A percentile compares a stretch with the other conserved stretches of the same genome.
Evolutionary conservation across 2,329 filamentous ascomycete genomes (phyloP).

Genomic region (Colletotrichum sansevieriae): DNA sequence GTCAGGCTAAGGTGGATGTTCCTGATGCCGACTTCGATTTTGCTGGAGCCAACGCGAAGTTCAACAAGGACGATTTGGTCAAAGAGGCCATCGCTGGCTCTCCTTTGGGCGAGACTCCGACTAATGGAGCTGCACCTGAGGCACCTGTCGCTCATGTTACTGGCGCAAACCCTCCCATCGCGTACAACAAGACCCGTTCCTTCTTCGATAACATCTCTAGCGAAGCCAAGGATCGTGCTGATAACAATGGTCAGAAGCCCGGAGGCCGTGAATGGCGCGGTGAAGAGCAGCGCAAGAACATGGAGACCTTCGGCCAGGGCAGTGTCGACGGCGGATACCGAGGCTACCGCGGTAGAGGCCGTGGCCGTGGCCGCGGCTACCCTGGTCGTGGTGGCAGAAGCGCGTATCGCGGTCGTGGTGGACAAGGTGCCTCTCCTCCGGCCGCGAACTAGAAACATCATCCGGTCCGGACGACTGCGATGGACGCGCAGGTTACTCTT

Average conservation of each 20-base stretch:
- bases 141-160: constrained; percentile 48
- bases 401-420: constrained; percentile 51
- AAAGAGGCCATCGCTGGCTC: constrained; percentile 91
- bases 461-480: not conserved
- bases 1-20: constrained; percentile 80
- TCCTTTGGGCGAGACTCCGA: constrained; percentile 67
- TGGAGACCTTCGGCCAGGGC: constrained; percentile 97
- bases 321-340: constrained; percentile 88
- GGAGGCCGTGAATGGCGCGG: constrained; percentile 89
- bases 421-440: constrained; percentile 21
- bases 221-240: constrained; percentile 89
- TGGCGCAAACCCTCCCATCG: constrained; percentile 51
- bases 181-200: constrained; percentile 89
- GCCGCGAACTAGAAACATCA: constrained; percentile 30
- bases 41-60: constrained; percentile 66
- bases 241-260: constrained; percentile 75
- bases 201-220: constrained; percentile 99
- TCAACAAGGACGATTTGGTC: constrained; percentile 69
- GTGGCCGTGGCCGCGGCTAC: constrained; percentile 74
- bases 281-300: constrained; percentile 94
- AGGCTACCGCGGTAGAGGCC: constrained; percentile 82
- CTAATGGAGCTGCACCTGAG: constrained; percentile 53
- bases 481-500: not conserved
- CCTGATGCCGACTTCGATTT: constrained; percentile 95
- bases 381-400: constrained; percentile 54